phyloP scores from a whole-genome alignment of 306 rosid genomes.

The Vigna angularis region DNA sequence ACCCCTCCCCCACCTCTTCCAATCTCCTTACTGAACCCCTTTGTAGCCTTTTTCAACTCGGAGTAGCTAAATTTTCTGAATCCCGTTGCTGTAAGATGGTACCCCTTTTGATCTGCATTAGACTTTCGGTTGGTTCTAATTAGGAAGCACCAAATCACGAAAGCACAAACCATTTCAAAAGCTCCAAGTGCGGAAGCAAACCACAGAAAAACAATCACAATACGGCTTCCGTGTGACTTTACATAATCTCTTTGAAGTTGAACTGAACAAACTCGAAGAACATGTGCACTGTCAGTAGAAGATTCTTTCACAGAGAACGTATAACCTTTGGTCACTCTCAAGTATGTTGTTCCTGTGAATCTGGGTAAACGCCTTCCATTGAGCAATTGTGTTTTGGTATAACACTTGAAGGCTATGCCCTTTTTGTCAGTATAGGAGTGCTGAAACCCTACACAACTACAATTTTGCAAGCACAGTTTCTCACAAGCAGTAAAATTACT shows the following conservation, averaged over 20 bases:
- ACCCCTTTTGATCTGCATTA: conserved; percentile 31
- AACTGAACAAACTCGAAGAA: background rate
- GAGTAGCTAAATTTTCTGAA: conserved; percentile 51
- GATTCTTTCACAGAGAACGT: background rate
- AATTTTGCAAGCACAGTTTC: conserved; percentile 35
- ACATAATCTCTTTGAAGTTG: conserved; percentile 33
- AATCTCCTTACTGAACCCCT: background rate
- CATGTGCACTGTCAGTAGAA: background rate
- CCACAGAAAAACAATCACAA: conserved; percentile 45
- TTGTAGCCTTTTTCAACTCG: conserved; percentile 57
- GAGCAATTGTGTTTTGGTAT: conserved; percentile 37
- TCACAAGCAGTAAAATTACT: conserved; percentile 36
- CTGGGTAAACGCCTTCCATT: conserved; percentile 40
- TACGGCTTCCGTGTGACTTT: background rate
- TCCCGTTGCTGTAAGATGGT: conserved; percentile 39
- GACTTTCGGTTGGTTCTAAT: conserved; percentile 33
- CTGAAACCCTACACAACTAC: conserved; percentile 47
- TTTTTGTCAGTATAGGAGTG: background rate
- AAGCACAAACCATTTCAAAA: conserved; percentile 9
- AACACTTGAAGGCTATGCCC: conserved; percentile 13
- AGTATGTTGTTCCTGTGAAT: background rate
- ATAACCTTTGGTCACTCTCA: conserved; percentile 42
- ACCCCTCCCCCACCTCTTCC: background rate
- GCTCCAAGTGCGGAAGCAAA: conserved; percentile 34
- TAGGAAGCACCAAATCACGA: conserved; percentile 34